Percentiles rank a stretch among this genome's conserved stretches.
phyloP scores from a whole-genome alignment of 495 filamentous ascomycete genomes.

The Copromyces sp. region DNA sequence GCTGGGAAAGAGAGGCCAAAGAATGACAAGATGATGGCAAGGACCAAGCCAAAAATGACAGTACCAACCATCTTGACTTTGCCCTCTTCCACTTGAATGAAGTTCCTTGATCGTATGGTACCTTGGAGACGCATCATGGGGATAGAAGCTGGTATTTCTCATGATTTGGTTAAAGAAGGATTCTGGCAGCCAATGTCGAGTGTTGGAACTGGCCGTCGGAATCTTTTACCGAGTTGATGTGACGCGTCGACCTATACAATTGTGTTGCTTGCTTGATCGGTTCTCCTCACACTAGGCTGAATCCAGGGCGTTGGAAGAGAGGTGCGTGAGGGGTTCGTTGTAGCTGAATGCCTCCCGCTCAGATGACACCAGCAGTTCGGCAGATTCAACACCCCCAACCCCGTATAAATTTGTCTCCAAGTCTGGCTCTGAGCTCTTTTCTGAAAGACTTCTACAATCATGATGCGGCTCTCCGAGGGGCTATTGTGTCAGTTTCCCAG shows the following conservation, averaged over 20 bases:
- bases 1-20: neutral
- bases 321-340: neutral
- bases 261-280: neutral
- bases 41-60: neutral
- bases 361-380: neutral
- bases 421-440: slow-evolving; percentile 35
- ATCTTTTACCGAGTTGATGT: neutral
- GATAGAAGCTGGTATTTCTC: neutral
- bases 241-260: neutral
- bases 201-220: neutral
- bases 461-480: slow-evolving; percentile 34
- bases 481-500: slow-evolving; percentile 43
- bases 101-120: neutral
- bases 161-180: neutral
- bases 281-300: neutral
- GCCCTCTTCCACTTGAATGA: neutral
- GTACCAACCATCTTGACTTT: neutral
- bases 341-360: neutral
- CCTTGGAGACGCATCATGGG: neutral
- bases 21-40: neutral
- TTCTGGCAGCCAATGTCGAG: neutral
- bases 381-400: neutral
- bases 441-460: slow-evolving; percentile 30
- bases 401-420: slow-evolving; percentile 9
- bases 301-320: neutral